Evolutionary conservation across 495 filamentous ascomycete species (phyloP).

Genomic region (Aspergillus funiculosus): DNA sequence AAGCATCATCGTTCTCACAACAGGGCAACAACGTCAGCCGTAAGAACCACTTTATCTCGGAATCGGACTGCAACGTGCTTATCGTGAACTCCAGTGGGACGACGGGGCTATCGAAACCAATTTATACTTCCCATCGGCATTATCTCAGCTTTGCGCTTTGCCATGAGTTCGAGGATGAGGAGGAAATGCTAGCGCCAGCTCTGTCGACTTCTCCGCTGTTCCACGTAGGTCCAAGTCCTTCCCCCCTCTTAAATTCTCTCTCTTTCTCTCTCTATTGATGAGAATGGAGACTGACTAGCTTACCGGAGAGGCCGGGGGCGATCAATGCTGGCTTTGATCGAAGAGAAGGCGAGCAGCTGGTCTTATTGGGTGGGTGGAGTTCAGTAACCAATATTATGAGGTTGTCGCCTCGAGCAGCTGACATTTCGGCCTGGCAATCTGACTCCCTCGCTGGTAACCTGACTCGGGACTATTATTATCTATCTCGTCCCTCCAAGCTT

Average conservation of each 20-base stretch:
- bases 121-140: conserved; percentile 38
- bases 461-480: too few species aligned
- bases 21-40: not conserved
- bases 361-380: too few species aligned
- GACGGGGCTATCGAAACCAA: conserved; percentile 44
- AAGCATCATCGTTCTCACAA: not conserved
- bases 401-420: too few species aligned
- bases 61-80: conserved; percentile 33
- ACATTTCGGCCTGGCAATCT: too few species aligned
- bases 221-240: conserved; percentile 15
- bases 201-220: conserved; percentile 45
- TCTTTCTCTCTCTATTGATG: not conserved
- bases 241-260: not conserved
- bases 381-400: too few species aligned
- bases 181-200: conserved; percentile 9
- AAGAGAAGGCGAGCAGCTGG: too few species aligned
- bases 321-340: too few species aligned
- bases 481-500: too few species aligned
- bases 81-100: conserved; percentile 46
- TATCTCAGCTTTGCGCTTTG: conserved; percentile 35
- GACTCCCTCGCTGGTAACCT: too few species aligned
- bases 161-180: conserved; percentile 28
- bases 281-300: not conserved
- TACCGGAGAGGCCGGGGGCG: too few species aligned
- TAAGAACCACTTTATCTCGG: conserved; percentile 7